phyloP scores from a whole-genome alignment of 805 yeast species.

The Debaryomyces tyrocola region DNA sequence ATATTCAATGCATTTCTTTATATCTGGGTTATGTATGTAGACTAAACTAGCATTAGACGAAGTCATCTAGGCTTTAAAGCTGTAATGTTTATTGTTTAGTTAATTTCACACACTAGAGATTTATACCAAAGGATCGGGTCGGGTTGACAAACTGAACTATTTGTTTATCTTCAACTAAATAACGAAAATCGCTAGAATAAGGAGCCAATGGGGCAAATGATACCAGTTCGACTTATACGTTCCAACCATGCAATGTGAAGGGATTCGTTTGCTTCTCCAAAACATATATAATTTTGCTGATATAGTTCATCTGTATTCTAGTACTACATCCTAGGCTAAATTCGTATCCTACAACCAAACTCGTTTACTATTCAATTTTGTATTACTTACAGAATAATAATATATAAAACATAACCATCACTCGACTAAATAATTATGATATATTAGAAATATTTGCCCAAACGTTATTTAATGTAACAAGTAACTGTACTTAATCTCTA shows the following conservation, averaged over 20 bases:
- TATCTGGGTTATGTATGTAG: slow-evolving; percentile 3
- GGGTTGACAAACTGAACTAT: too few species aligned
- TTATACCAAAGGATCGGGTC: too few species aligned
- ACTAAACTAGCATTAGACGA: not conserved
- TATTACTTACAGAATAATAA: slow-evolving; percentile 3
- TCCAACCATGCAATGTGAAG: too few species aligned
- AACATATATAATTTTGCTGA: too few species aligned
- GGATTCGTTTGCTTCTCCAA: too few species aligned
- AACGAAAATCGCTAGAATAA: too few species aligned
- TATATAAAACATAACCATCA: not conserved
- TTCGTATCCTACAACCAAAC: not conserved
- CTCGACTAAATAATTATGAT: slow-evolving; percentile 2
- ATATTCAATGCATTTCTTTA: slow-evolving; percentile 3
- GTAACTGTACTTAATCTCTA: slow-evolving; percentile 40
- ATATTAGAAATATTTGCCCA: not conserved
- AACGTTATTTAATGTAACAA: slow-evolving; percentile 1
- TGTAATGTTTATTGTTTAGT: too few species aligned
- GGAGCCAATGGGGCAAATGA: too few species aligned
- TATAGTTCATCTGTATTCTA: not conserved
- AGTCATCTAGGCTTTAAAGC: not conserved
- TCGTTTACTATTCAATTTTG: slow-evolving; percentile 1
- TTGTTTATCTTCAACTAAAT: too few species aligned
- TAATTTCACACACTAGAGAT: too few species aligned
- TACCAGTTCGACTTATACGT: too few species aligned
- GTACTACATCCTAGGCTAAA: not conserved